phyloP scores from a whole-genome alignment of 306 rosid species.

The Quercus ilex region DNA sequence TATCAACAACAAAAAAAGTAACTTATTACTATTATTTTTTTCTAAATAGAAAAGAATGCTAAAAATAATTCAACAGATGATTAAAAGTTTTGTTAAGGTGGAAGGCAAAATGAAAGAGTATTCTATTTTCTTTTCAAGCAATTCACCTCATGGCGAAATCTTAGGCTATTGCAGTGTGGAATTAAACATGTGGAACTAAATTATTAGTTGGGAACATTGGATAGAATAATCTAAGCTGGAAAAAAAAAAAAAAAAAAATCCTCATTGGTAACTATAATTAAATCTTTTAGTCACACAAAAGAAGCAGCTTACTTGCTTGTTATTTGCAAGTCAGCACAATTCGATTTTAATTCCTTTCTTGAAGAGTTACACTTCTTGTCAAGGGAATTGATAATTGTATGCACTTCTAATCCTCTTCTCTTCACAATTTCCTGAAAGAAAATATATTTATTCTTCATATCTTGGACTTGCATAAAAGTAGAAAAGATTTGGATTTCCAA shows the following conservation, averaged over 20 bases:
- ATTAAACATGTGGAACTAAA: neutral
- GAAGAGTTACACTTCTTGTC: conserved; percentile 36
- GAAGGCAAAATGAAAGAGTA: too few relatives aligned
- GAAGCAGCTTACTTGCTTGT: conserved; percentile 59
- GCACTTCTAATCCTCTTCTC: conserved; percentile 58
- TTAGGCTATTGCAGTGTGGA: neutral
- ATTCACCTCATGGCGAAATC: too few relatives aligned
- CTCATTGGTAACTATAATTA: conserved; percentile 1
- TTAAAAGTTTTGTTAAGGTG: too few relatives aligned
- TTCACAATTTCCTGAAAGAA: conserved; percentile 41
- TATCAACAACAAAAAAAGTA: too few relatives aligned
- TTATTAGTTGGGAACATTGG: neutral
- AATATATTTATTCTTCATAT: conserved; percentile 9
- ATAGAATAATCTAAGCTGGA: neutral
- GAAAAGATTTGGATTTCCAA: neutral
- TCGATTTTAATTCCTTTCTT: conserved; percentile 31
- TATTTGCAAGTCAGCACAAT: conserved; percentile 50
- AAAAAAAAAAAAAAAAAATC: neutral
- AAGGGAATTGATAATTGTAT: conserved; percentile 54
- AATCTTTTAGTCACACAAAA: conserved; percentile 11
- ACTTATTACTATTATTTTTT: too few relatives aligned
- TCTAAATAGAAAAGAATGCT: too few relatives aligned
- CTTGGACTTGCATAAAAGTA: neutral
- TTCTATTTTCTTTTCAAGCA: too few relatives aligned
- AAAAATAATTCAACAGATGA: too few relatives aligned